Base-by-base conservation (phyloP, 768 basidiomycete genomes). In the Glaciozyma antarctica region DNA sequence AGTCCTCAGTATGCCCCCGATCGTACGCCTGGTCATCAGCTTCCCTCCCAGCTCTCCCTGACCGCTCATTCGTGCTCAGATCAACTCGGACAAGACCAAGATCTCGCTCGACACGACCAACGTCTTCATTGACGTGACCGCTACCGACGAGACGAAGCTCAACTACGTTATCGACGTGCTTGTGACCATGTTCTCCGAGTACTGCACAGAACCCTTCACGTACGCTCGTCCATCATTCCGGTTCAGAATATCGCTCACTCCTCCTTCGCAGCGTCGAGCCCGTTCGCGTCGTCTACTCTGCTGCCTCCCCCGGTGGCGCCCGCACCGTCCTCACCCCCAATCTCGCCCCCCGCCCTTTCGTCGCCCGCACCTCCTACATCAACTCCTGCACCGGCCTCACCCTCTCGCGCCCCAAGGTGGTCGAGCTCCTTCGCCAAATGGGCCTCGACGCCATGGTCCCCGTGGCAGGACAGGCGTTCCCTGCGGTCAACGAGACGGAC, bases 141-240 rank as follows among this genome's bases (percentile, higher is more conserved):
- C 93, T 4, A 95, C 91, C 22, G 95, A 99, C 74, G 83, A 88
- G 75, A 98, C 94, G 34, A 99, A 99, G 78, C 84, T 99, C 65
- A 85, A 87, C 69, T 93, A 98, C 57, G 95, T 98, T 60, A 84
- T 91, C 56, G 95, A 93, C 76, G 93, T 98, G 67, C 84, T 99
- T 17, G 81, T 87, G 3, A 87, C 89, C n/a, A 94, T 98, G 93
- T 99, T 99, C 78, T 87, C 94, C 3, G 93, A 98, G 77, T 95
- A 99, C 75, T 91, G 89, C 75, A 83, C 83, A 66, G 84, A 89
- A 49, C 89, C 92, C 5, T 97, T 86, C 83, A 86, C 88, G 93
- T 98, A 77, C 69, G 90, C 77, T 6, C 17, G n/a, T n/a, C n/a
- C n/a, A n/a, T n/a, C n/a, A n/a, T n/a, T n/a, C n/a, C n/a, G n/a